Percentiles rank a stretch among this genome's conserved stretches.
Conservation (phyloP, 257 asterid genomes). For the Scutellaria minor region DNA sequence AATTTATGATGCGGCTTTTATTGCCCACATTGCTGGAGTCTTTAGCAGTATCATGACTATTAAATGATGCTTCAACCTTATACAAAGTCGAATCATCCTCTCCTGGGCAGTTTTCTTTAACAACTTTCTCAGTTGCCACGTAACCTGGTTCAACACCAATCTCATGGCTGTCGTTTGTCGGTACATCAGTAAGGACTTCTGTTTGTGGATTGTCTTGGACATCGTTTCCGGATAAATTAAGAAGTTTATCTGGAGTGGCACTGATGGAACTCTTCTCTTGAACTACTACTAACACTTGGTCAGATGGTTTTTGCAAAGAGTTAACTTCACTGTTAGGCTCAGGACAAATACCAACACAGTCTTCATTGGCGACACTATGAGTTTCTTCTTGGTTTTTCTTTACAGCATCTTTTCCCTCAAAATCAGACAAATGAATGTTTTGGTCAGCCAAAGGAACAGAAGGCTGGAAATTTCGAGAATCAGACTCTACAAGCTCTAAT, state of each 20-base stretch:
- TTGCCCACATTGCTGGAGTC: constrained; percentile 51
- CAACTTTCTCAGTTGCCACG: constrained; percentile 44
- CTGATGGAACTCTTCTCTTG: constrained; percentile 41
- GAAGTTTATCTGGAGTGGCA: constrained; percentile 38
- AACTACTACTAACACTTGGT: constrained; percentile 34
- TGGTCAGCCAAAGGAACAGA: constrained; percentile 39
- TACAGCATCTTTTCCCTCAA: constrained; percentile 37
- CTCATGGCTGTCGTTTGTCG: constrained; percentile 43
- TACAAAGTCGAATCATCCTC: constrained; percentile 43
- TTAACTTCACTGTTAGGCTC: constrained; percentile 45
- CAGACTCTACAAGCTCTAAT: constrained; percentile 31
- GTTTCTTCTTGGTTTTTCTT: constrained; percentile 38
- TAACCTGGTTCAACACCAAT: constrained; percentile 40
- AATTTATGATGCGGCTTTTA: constrained; percentile 81
- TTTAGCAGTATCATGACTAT: constrained; percentile 48
- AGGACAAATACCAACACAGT: constrained; percentile 33
- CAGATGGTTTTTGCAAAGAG: constrained; percentile 41
- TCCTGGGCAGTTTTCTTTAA: constrained; percentile 40
- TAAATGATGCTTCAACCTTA: constrained; percentile 50
- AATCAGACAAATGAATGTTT: constrained; percentile 31
- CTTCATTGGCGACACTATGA: constrained; percentile 38
- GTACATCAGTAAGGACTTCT: constrained; percentile 42
- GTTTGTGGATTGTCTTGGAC: constrained; percentile 39
- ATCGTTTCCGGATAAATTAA: constrained; percentile 43
- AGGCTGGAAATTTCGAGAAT: constrained; percentile 38